Evolutionary conservation across 208 protist genomes (phyloP).

Genomic region (Trypanosoma theileri): DNA sequence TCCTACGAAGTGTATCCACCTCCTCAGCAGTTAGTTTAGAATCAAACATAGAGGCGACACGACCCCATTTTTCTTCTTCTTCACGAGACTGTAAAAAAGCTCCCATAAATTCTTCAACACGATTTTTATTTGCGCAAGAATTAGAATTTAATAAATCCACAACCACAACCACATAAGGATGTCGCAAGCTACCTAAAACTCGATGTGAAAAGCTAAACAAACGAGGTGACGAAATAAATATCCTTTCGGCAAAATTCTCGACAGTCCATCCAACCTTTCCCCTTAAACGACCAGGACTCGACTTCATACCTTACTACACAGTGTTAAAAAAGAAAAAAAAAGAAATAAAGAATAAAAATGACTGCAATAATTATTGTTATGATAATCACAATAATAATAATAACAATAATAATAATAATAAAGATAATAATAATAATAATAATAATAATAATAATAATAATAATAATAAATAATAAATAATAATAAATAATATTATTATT

Average conservation of each 20-base stretch:
- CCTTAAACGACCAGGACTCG: slow-evolving; percentile 3
- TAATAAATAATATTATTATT: too few relatives aligned
- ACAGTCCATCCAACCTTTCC: slow-evolving; percentile 20
- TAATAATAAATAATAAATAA: too few relatives aligned
- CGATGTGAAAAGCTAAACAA: slow-evolving; percentile 75
- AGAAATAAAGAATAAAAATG: neutral
- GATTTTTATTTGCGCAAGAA: slow-evolving; percentile 22
- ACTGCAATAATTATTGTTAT: too few relatives aligned
- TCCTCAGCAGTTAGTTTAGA: slow-evolving; percentile 50
- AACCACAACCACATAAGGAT: slow-evolving; percentile 61
- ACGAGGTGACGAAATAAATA: slow-evolving; percentile 61
- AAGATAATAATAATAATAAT: too few relatives aligned
- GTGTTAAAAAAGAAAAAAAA: neutral
- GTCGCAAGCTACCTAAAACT: slow-evolving; percentile 54
- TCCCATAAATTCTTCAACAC: slow-evolving; percentile 48
- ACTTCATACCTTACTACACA: neutral
- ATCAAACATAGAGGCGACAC: slow-evolving; percentile 64
- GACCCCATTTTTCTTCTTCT: slow-evolving; percentile 53
- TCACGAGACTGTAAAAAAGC: slow-evolving; percentile 45
- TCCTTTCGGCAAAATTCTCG: slow-evolving; percentile 59
- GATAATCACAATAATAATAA: too few relatives aligned
- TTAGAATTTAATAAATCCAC: slow-evolving; percentile 32
- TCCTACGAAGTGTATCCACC: slow-evolving; percentile 55
- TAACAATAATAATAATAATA: too few relatives aligned
- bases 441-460: too few relatives aligned